Conservation (phyloP, 495 filamentous ascomycete genomes). For the Trichoderma orchidacearum region DNA sequence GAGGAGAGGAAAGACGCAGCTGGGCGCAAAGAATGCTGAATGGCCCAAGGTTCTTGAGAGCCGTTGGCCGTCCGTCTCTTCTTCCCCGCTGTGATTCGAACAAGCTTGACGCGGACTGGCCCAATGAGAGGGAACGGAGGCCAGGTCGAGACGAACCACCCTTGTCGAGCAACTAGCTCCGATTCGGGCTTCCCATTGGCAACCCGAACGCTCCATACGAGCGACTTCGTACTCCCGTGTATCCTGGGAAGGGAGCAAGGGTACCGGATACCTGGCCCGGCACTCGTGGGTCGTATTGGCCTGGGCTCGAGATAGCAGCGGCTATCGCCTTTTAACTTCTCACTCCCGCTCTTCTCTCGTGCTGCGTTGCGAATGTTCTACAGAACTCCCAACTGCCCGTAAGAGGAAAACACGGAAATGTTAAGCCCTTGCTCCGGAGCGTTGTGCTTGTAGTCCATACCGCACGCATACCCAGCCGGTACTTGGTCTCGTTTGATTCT, state of each 20-base stretch:
- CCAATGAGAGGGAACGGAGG: neutral
- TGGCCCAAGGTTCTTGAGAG: neutral
- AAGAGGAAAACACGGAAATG: no score
- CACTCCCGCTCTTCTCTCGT: no score
- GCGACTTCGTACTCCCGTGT: no score
- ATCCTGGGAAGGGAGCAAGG: no score
- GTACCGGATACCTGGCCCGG: no score
- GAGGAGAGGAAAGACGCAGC: neutral
- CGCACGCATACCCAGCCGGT: neutral
- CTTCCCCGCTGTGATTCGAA: neutral
- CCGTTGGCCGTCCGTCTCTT: neutral
- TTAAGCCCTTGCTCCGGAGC: neutral
- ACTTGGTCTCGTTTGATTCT: neutral
- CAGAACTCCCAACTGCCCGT: no score
- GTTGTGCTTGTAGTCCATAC: neutral
- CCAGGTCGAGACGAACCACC: neutral
- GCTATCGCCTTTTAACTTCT: no score
- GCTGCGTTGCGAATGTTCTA: no score
- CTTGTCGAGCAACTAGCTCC: neutral
- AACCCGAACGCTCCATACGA: no score
- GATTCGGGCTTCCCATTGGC: neutral
- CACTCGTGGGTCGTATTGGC: no score
- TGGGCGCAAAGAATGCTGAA: neutral
- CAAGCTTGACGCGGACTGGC: neutral
- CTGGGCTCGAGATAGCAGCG: no score